Evolutionary conservation across 2,329 filamentous ascomycete genomes (phyloP), one percentile per base, ranked within the genome.

Genomic region (Talaromyces albobiverticillius): DNA sequence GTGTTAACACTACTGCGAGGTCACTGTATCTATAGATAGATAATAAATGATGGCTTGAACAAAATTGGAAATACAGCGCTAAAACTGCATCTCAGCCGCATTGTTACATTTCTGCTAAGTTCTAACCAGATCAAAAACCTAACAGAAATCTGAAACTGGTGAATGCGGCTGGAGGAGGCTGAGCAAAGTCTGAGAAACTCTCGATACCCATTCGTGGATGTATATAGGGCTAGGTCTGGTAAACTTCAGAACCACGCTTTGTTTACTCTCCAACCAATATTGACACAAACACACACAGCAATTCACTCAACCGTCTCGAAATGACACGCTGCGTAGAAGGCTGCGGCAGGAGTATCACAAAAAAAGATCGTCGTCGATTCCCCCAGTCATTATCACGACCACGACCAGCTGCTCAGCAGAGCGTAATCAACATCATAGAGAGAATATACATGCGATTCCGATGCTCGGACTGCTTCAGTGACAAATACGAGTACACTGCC

Each of bases 261-360:
- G n/a, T n/a, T n/a, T n/a, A 31, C 9, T n/a, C 26, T 11, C 20
- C 26, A 46, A 22, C 1, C n/a, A 46, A 46, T 32, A 32, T 10
- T 6, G 8, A 46, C 11, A 22, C 8, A n/a, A n/a, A n/a, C n/a
- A n/a, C n/a, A n/a, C 36, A 18, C 8, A 18, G 5, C 25, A 29
- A 5, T 14, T 10, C 31, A 42, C 23, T 22, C 20, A 2, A 31
- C 25, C 8, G 20, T 32, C 45, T 11, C 46, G 42, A 36, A 25
- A 51, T 51, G 38, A 42, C 14, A n/a, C n/a, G 14, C 10, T 51
- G 48, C 11, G 29, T 43, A 34, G 48, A 51, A 43, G 48, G 38
- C 48, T 51, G 48, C 48, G 25, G 29, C 48, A 43, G 25, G 16
- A 9, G 10, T 16, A 26, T 51, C 13, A 43, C 47, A 11, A 2